Evolutionary conservation across 164 flowering plant genomes (phyloP), one percentile per base, ranked within the genome.

Genomic region (Macadamia integrifolia): DNA sequence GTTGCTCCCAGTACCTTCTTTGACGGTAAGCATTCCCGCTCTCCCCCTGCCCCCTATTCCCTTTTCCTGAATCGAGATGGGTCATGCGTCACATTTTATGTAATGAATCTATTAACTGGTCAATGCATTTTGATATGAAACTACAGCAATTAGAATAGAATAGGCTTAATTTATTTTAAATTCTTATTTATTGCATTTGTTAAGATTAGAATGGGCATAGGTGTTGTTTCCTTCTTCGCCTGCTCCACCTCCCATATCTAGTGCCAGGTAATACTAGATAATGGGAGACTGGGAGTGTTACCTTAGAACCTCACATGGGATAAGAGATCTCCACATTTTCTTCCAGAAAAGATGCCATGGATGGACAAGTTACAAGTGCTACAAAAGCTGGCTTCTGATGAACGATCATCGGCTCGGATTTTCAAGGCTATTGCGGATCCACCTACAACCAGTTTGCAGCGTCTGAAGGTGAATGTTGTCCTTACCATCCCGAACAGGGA

Each of bases 401-500:
- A 76, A 49, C 76, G 75, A 61, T 80, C 84, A 32, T 83, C 87
- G 2, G 83, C 97, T 62, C 83, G 71, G 81, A 88, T 95, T 69
- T 95, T 92, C 78, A 95, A 92, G 82, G 97, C 94, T 49, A 82
- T 92, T 83, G 97, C 98, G 0, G 99, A 95, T 82, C 98, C 98
- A 61, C 98, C 99, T 13, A 95, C 99, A 6, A 95, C 99, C 44
- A 95, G 93, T 78, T 84, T 95, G 79, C 98, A 95, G 66, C 97
- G 99, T 15, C 76, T 95, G 66, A 95, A 95, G 97, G 98, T 91
- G 61, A 75, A 53, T 43, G 17, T 61, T 62, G 43, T 40, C 60
- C n/a, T 61, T 59, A 14, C 67, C 10, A 6, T 15, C 52, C 49
- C 3, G 12, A 29, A 64, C 28, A 9, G 61, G 40, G 17, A 59